These are phyloP conservation scores for Fusarium sp. DNA, from an alignment of 2,329 filamentous ascomycete species.

Conservation along the genomic window DNA sequence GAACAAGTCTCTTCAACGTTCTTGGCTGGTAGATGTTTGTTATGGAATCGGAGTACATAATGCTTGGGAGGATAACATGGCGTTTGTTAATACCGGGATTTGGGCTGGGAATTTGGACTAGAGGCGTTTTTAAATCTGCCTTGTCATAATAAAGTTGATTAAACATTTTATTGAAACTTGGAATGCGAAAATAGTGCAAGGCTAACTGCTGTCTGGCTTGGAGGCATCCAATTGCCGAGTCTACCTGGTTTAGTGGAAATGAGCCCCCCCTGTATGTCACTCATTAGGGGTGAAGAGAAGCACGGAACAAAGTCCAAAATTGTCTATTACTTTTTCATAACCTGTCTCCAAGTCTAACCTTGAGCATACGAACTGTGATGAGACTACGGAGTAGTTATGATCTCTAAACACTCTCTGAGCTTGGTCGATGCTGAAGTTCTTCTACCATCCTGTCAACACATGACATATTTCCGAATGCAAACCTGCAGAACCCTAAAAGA, in stretches of 20 bases:
- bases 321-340: too few relatives aligned
- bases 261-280: not conserved
- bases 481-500: not conserved
- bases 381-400: too few relatives aligned
- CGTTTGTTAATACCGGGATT: conserved; percentile 1
- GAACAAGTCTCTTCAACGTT: conserved; percentile 45
- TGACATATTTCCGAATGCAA: not conserved
- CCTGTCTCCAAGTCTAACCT: too few relatives aligned
- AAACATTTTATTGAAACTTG: not conserved
- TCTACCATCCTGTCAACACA: not conserved
- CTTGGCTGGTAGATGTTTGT: conserved; percentile 39
- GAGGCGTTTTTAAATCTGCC: conserved; percentile 23
- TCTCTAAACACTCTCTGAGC: not conserved
- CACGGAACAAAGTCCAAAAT: too few relatives aligned
- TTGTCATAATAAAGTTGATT: conserved; percentile 11
- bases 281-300: too few relatives aligned
- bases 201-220: not conserved
- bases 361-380: not conserved
- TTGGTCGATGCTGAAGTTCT: not conserved
- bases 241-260: conserved; percentile 7
- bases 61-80: not conserved
- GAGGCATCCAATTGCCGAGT: conserved; percentile 7
- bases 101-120: not conserved
- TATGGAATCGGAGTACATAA: not conserved
- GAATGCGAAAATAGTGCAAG: not conserved